Base-by-base conservation (phyloP, 2,329 filamentous ascomycete genomes). In the Apiospora saccharicola region DNA sequence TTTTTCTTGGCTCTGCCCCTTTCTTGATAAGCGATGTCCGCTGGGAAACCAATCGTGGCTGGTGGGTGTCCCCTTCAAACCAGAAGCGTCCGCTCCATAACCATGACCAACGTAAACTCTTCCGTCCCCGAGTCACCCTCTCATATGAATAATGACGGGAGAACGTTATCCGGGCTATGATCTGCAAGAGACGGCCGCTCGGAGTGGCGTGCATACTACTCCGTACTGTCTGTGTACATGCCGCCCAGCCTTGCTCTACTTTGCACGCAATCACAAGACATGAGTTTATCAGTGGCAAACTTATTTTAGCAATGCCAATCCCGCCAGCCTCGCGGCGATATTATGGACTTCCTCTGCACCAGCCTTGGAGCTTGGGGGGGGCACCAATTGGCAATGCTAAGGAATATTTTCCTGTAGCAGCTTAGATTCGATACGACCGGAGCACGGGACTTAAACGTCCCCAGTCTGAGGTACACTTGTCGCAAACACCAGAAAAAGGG, bases 381-480 rank as follows among this genome's bases (percentile, higher is more conserved):
- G 26, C 26, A 30, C 26, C 26, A 30, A 2, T 30, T 30, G 26
- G 1, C n/a, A 13, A 64, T 37, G 57, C 57, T 64, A 64, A 41
- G 57, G 6, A 41, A 24, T 41, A 22, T 41, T 61, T 12, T 22
- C 46, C 37, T 41, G 37, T 41, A 41, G 10, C 37, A 41, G 37
- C 34, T 10, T 41, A 41, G 19, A 64, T 41, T 64, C 57, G 57
- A 64, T 64, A 64, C 57, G 57, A 10, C 34, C 57, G 30, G 57
- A 64, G 57, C 30, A 37, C 57, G 57, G 57, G 22, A 24, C 34
- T 64, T 64, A 64, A 37, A 64, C 57, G 57, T 64, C 57, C 34
- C 57, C 57, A 64, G 57, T 64, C 57, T 37, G 57, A 41, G 19
- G 19, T 61, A 19, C 30, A 22, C 53, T 61, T n/a, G 37, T 61